These are phyloP conservation scores for Leishmania major DNA, from an alignment of 208 protist genomes.

Conservation along the genomic window DNA sequence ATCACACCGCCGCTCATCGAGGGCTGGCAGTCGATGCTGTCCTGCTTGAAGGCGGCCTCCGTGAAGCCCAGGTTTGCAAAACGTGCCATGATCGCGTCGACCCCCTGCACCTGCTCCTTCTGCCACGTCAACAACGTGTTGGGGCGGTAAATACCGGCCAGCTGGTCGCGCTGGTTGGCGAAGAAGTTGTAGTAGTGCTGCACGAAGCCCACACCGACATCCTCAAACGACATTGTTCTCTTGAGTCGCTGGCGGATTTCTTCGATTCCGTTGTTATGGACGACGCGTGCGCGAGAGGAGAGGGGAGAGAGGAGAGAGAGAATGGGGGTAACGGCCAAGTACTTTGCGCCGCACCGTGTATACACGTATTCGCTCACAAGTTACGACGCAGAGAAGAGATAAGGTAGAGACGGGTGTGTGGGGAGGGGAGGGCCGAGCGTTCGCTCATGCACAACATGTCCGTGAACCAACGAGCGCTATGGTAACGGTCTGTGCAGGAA, in stretches of 20 bases:
- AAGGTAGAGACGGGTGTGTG: background rate
- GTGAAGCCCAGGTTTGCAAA: conserved; percentile 80
- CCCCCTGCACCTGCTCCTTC: conserved; percentile 84
- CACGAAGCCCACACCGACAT: conserved; percentile 72
- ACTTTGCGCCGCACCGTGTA: background rate
- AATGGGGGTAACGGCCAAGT: background rate
- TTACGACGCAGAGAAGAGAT: background rate
- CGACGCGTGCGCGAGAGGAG: background rate
- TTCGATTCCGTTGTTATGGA: background rate
- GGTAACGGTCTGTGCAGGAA: background rate
- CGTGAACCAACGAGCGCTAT: background rate
- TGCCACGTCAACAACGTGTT: conserved; percentile 87
- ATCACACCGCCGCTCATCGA: conserved; percentile 71
- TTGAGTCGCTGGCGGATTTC: too few species aligned
- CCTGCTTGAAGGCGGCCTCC: conserved; percentile 77
- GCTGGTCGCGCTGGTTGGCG: conserved; percentile 52
- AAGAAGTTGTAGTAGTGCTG: conserved; percentile 91
- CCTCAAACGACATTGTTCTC: conserved; percentile 65
- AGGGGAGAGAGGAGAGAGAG: background rate
- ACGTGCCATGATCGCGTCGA: conserved; percentile 80
- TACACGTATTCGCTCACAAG: background rate
- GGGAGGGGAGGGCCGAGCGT: background rate
- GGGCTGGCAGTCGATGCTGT: conserved; percentile 86
- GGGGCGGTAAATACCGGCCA: conserved; percentile 82
- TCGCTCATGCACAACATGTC: background rate